Evolutionary conservation across 148 eudicot species (phyloP).

Genomic region (Cornus florida): DNA sequence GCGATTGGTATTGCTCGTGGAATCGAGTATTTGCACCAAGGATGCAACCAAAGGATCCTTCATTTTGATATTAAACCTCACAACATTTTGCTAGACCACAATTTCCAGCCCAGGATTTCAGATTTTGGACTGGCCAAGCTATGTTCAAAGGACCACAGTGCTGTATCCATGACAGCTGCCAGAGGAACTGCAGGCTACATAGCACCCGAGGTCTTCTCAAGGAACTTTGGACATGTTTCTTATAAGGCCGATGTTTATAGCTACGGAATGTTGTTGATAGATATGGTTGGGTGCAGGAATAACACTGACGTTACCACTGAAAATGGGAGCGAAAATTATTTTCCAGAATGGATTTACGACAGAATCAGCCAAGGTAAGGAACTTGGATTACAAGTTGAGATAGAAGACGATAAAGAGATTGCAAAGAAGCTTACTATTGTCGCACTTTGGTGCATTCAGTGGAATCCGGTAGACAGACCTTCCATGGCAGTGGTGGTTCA

Average conservation of each 20-base stretch:
- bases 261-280: neutral
- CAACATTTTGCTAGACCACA: neutral
- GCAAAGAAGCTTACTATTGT: neutral
- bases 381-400: neutral
- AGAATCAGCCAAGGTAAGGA: neutral
- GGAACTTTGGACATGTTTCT: neutral
- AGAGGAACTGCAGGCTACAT: neutral
- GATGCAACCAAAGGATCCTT: slow-evolving; percentile 3
- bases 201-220: neutral
- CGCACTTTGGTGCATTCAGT: neutral
- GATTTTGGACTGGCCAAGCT: neutral
- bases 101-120: neutral
- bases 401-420: no score
- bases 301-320: neutral
- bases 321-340: neutral
- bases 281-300: neutral
- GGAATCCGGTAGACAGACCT: neutral
- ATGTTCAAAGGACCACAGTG: neutral
- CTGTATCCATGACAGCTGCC: neutral
- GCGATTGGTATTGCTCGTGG: neutral
- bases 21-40: neutral
- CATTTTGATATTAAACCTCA: slow-evolving; percentile 3
- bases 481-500: neutral
- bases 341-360: neutral
- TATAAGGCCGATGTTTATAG: neutral